Evolutionary conservation across 2,329 filamentous ascomycete genomes (phyloP), one percentile per base, ranked within the genome.

Genomic region (Alternaria novae-zelandiae): DNA sequence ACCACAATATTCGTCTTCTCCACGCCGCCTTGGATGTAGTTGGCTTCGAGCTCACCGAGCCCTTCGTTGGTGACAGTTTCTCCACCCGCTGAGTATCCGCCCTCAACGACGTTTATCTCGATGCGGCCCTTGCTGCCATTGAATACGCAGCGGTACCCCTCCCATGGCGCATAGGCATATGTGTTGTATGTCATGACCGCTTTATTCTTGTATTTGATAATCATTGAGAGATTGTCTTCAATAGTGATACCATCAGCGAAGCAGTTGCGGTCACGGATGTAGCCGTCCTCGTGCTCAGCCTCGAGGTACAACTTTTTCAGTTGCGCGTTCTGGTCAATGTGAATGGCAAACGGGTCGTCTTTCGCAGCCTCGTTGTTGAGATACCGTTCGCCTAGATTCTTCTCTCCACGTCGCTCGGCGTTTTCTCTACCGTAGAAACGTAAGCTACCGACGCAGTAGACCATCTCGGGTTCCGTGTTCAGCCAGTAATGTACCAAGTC

Each of bases 401-500:
- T 84, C 13, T 83, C 81, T 0, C 87, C 88, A 0, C 87, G 81
- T 41, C 74, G 64, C 79, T 89, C 86, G 0, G 87, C 87, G 64
- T 89, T 89, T 65, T 89, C 87, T n/a, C 83, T 81, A 5, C 87
- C 87, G 71, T 89, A 89, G 72, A 89, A 89, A 50, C 82, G 83
- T 25, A 89, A 79, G 63, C 86, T 86, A 0, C 87, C 87, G 65
- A 86, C 83, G 1, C 86, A 86, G 67, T 87, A 87, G 0, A 89
- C 87, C 0, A 84, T 86, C 51, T 82, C 77, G 0, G 87, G 87
- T 8, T 82, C 78, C 2, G 84, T 87, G 51, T 84, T 82, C 50
- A 89, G 82, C 87, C 87, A 89, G 72, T 88, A 89, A 70, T 89
- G 88, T 60, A 89, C 83, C 11, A 89, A 81, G 69, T 89, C 87